Conservation (phyloP, 441 rosid species). For the Raphanus hybrid region DNA sequence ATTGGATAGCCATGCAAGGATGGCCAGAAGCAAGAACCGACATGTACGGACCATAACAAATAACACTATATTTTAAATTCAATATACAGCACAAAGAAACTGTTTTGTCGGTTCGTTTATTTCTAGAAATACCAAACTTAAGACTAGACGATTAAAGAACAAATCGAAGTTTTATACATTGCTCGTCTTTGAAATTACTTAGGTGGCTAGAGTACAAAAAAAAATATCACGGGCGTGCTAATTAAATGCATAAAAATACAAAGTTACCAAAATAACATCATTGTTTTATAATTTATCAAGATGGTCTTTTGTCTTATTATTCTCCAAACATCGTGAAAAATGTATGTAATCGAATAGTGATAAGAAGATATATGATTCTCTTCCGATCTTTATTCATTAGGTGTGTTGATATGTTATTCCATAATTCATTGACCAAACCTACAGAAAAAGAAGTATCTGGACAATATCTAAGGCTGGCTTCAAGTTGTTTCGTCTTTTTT, state of each 20-base stretch:
- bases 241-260: background rate
- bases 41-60: constrained; percentile 11
- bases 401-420: constrained; percentile 13
- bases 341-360: background rate
- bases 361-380: background rate
- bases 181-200: background rate
- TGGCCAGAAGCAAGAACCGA: constrained; percentile 4
- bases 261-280: background rate
- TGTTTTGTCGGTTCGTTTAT: constrained; percentile 20
- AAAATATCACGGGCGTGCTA: background rate
- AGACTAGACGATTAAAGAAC: background rate
- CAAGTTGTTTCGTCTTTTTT: constrained; percentile 28
- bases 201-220: background rate
- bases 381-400: constrained; percentile 3
- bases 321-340: background rate
- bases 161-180: constrained; percentile 1
- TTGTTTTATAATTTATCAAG: background rate
- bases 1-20: constrained; percentile 12
- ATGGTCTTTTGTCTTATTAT: background rate
- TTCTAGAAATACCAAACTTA: background rate
- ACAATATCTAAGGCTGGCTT: constrained; percentile 18
- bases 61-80: background rate
- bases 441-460: constrained; percentile 2
- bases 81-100: background rate
- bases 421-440: background rate